Percentiles rank a stretch among this genome's conserved stretches.
Evolutionary conservation across 2,329 filamentous ascomycete genomes (phyloP).

Genomic region (Hypoxylon sp.): DNA sequence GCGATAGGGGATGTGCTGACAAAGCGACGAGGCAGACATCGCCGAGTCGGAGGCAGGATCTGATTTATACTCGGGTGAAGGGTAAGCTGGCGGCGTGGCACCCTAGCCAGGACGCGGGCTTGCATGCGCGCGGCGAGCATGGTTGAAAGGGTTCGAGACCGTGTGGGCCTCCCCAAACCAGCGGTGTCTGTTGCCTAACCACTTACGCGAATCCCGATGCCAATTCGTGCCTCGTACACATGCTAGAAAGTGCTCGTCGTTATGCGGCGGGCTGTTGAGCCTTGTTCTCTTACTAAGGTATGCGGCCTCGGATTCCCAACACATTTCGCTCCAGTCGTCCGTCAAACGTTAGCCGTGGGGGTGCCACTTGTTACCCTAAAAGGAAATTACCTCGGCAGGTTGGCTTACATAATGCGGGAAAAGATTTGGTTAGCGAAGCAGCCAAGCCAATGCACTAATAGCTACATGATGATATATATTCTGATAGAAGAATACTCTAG

Average conservation of each 20-base stretch:
- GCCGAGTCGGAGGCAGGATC: conserved; percentile 34
- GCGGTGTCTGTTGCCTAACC: conserved; percentile 21
- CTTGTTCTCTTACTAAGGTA: conserved; percentile 4
- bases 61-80: conserved; percentile 39
- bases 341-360: conserved; percentile 18
- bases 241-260: conserved; percentile 16
- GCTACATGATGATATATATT: background rate
- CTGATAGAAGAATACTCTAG: background rate
- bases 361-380: conserved; percentile 19
- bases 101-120: conserved; percentile 42
- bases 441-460: background rate
- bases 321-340: conserved; percentile 33
- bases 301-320: conserved; percentile 36
- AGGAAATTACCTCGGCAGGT: conserved; percentile 33
- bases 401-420: conserved; percentile 22
- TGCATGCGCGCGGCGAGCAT: conserved; percentile 45
- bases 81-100: conserved; percentile 33
- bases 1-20: conserved; percentile 44
- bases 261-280: conserved; percentile 29
- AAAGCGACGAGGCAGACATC: conserved; percentile 36
- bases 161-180: conserved; percentile 29
- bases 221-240: conserved; percentile 22
- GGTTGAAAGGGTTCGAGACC: conserved; percentile 20
- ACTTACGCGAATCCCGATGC: conserved; percentile 24
- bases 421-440: conserved; percentile 18